Percentiles rank a stretch among this genome's conserved stretches.
phyloP scores from a whole-genome alignment of 164 flowering plant genomes.

The Umbellularia californica region DNA sequence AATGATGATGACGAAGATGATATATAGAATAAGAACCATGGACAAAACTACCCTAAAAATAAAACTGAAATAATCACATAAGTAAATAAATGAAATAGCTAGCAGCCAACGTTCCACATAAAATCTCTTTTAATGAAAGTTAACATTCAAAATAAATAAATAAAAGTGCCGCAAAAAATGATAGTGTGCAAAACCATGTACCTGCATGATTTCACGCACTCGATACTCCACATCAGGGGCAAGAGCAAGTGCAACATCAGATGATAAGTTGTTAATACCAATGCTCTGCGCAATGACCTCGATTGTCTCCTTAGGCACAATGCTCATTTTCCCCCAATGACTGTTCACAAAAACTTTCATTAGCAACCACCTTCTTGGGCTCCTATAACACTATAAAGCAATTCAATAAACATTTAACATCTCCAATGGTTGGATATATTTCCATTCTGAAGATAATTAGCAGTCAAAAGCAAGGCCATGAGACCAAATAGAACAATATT shows the following conservation, averaged over 20 bases:
- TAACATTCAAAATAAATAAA: not conserved
- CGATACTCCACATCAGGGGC: conserved; percentile 97
- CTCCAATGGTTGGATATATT: no score
- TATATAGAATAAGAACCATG: no score
- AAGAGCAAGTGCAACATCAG: conserved; percentile 74
- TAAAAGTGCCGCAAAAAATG: not conserved
- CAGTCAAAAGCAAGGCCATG: no score
- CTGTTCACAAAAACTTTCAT: not conserved
- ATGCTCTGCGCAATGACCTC: conserved; percentile 90
- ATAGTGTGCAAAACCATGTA: conserved; percentile 8
- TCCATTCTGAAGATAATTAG: no score
- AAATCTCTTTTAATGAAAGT: no score
- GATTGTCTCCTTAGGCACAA: conserved; percentile 78
- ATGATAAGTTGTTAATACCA: conserved; percentile 67
- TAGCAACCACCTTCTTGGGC: not conserved
- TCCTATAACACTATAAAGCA: not conserved
- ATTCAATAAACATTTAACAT: not conserved
- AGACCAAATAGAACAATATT: no score
- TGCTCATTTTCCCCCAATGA: conserved; percentile 49
- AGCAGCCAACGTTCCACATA: no score
- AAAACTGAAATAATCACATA: no score
- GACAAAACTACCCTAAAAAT: no score
- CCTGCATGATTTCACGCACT: conserved; percentile 96
- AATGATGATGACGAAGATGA: no score
- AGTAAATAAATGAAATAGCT: no score